These are phyloP conservation scores for Epichloe sibirici DNA, from an alignment of 2,329 filamentous ascomycete genomes.

Conservation along the genomic window DNA sequence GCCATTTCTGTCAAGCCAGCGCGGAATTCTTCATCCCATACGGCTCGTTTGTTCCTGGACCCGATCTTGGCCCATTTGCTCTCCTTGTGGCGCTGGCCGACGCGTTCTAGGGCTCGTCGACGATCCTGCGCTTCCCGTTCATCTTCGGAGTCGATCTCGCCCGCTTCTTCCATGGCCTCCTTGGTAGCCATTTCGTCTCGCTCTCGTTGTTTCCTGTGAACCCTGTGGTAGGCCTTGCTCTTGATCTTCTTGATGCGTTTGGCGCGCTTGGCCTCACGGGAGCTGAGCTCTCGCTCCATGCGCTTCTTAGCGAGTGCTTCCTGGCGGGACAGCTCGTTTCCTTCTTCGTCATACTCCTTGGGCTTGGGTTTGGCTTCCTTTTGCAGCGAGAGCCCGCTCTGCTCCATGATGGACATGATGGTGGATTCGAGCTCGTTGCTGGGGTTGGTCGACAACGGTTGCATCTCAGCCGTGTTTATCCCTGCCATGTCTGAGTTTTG, in stretches of 20 bases:
- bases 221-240: conserved; percentile 84
- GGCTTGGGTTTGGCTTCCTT: conserved; percentile 36
- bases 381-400: conserved; percentile 61
- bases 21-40: conserved; percentile 82
- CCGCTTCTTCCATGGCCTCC: conserved; percentile 42
- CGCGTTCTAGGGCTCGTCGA: conserved; percentile 67
- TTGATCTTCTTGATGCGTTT: conserved; percentile 99
- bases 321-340: conserved; percentile 59
- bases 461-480: conserved; percentile 49
- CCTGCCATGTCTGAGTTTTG: conserved; percentile 54
- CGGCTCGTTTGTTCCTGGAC: conserved; percentile 64
- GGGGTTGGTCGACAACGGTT: conserved; percentile 50
- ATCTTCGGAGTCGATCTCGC: conserved; percentile 51
- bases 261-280: conserved; percentile 75
- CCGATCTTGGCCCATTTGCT: conserved; percentile 87
- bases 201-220: conserved; percentile 66
- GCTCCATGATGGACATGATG: conserved; percentile 79
- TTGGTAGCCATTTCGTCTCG: conserved; percentile 40
- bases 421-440: conserved; percentile 73
- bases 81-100: conserved; percentile 73
- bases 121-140: conserved; percentile 57
- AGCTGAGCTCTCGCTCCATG: conserved; percentile 70
- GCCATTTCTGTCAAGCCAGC: conserved; percentile 71
- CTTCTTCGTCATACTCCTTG: conserved; percentile 55
- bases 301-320: conserved; percentile 64